Evolutionary conservation across 2,329 filamentous ascomycete genomes (phyloP).

Genomic region (Thelonectria rubi): DNA sequence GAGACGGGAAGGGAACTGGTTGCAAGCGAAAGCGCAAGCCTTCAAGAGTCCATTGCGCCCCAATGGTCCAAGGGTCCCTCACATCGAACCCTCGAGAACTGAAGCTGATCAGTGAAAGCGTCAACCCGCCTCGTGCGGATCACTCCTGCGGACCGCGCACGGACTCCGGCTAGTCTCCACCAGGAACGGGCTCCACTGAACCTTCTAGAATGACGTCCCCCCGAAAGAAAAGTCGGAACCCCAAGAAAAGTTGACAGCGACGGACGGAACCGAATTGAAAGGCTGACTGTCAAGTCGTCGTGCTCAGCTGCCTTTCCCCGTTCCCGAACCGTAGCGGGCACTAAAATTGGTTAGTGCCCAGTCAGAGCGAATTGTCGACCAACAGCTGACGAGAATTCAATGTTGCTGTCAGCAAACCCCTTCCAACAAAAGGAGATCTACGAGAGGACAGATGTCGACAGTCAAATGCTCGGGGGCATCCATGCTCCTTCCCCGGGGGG

Average conservation of each 20-base stretch:
- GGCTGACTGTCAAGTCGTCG: no score
- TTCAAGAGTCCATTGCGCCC: neutral
- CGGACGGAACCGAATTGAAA: no score
- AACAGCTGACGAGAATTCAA: conserved; percentile 16
- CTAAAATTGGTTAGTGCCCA: conserved; percentile 34
- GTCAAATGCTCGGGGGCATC: neutral
- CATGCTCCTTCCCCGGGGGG: neutral
- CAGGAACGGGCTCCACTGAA: conserved; percentile 51
- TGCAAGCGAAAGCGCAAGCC: no score
- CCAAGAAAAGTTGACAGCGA: no score
- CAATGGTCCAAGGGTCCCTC: no score
- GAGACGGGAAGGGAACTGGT: no score
- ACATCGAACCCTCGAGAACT: no score
- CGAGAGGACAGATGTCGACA: neutral
- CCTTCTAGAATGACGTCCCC: conserved; percentile 53
- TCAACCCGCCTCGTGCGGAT: no score
- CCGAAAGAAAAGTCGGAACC: no score
- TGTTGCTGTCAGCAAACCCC: conserved; percentile 11
- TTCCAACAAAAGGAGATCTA: neutral
- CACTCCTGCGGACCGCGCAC: neutral
- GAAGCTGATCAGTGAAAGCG: no score
- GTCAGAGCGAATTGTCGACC: conserved; percentile 10
- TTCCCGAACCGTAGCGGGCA: conserved; percentile 33
- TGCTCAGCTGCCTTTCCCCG: conserved; percentile 12
- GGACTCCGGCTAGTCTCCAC: conserved; percentile 21